Conservation (phyloP, 305 asterid genomes). For the Stenogyne calaminthoides region DNA sequence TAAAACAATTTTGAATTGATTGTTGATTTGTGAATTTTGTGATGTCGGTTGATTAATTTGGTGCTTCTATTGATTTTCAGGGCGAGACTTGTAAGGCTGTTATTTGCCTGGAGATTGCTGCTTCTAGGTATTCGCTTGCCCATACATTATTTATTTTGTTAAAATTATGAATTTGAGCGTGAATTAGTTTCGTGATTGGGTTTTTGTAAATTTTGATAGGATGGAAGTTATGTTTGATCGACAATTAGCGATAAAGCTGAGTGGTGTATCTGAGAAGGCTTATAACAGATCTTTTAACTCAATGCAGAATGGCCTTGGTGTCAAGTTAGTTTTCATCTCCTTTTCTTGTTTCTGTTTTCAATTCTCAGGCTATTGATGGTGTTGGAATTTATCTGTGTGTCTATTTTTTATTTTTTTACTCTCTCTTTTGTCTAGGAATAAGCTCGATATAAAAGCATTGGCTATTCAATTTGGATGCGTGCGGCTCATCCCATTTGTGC, state of each 20-base stretch:
- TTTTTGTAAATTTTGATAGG: conserved; percentile 42
- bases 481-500: conserved; percentile 77
- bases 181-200: conserved; percentile 13
- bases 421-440: conserved; percentile 52
- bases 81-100: conserved; percentile 96
- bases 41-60: not conserved
- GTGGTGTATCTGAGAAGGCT: conserved; percentile 92
- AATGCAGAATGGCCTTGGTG: conserved; percentile 91
- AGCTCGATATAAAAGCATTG: conserved; percentile 82
- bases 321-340: conserved; percentile 58
- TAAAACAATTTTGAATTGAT: not conserved
- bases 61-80: conserved; percentile 37
- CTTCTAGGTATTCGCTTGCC: conserved; percentile 57
- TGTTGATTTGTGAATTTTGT: not conserved
- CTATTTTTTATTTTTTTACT: not conserved
- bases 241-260: conserved; percentile 64
- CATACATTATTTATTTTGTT: too few relatives aligned
- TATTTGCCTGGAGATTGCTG: conserved; percentile 86
- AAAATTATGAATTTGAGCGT: not conserved
- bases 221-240: conserved; percentile 81
- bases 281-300: conserved; percentile 83
- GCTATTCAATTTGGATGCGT: conserved; percentile 92
- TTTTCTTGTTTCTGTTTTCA: conserved; percentile 1
- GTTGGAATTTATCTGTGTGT: not conserved
- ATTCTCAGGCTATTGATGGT: conserved; percentile 9